A percentile compares a stretch with the other conserved stretches of the same genome.
Conservation (phyloP, 2,329 filamentous ascomycete genomes). For the Decorospora gaudefroyi region DNA sequence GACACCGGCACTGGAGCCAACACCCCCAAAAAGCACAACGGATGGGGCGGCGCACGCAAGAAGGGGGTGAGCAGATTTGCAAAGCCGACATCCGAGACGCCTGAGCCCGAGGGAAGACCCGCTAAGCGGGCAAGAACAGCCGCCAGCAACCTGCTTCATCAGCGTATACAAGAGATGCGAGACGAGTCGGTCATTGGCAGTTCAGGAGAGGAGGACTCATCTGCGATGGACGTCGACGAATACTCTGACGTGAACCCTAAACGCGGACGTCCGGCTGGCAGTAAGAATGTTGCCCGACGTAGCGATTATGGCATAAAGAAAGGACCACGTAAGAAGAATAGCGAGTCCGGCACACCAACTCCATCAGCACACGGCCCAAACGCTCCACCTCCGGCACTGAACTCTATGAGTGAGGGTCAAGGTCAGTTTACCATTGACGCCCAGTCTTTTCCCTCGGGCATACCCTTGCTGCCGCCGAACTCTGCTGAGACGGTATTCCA, state of each 20-base stretch:
- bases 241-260: conserved; percentile 31
- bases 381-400: conserved; percentile 34
- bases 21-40: conserved; percentile 42
- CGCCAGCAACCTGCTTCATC: conserved; percentile 41
- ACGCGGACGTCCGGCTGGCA: conserved; percentile 50
- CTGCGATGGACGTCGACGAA: conserved; percentile 38
- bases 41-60: conserved; percentile 48
- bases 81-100: conserved; percentile 40
- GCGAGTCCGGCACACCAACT: conserved; percentile 26
- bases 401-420: conserved; percentile 47
- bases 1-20: conserved; percentile 38
- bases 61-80: conserved; percentile 44
- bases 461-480: conserved; percentile 31
- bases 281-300: conserved; percentile 53
- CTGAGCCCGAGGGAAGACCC: conserved; percentile 41
- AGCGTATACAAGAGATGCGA: conserved; percentile 55
- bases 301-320: conserved; percentile 57
- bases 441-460: conserved; percentile 25
- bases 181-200: conserved; percentile 49
- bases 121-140: conserved; percentile 36
- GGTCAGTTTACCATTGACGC: conserved; percentile 45
- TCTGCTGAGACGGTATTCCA: conserved; percentile 44
- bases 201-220: conserved; percentile 44
- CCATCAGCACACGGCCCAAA: conserved; percentile 32
- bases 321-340: conserved; percentile 50